Conservation (phyloP, 129 eudicot species). For the Erigeron canadensis region DNA sequence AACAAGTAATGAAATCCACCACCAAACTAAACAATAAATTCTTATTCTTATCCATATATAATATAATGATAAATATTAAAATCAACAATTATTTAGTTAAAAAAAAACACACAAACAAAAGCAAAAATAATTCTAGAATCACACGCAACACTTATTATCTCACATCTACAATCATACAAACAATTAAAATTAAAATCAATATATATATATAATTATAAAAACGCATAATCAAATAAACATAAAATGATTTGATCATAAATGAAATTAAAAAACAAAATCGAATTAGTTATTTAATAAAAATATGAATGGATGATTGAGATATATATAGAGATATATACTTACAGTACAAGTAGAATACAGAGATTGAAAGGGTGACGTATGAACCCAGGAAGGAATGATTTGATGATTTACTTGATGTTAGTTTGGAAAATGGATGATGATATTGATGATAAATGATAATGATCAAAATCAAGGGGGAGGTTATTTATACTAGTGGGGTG, state of each 20-base stretch:
- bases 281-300: neutral
- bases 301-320: neutral
- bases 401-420: slow-evolving; percentile 26
- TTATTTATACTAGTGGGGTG: slow-evolving; percentile 22
- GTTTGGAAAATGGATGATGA: slow-evolving; percentile 20
- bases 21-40: neutral
- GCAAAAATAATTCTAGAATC: slow-evolving; percentile 26
- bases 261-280: neutral
- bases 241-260: slow-evolving; percentile 2
- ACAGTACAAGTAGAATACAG: slow-evolving; percentile 20
- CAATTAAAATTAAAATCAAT: neutral
- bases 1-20: neutral
- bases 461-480: neutral
- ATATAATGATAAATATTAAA: neutral
- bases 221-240: slow-evolving; percentile 3
- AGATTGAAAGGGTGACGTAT: slow-evolving; percentile 23
- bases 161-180: neutral
- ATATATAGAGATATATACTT: slow-evolving; percentile 16
- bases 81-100: slow-evolving; percentile 5
- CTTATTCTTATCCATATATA: too few species aligned
- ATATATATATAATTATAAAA: neutral
- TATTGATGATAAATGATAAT: neutral
- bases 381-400: slow-evolving; percentile 12
- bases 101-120: slow-evolving; percentile 18
- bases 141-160: slow-evolving; percentile 27